These are phyloP conservation scores for Ganoderma lingzhi DNA, from an alignment of 1,284 basidiomycete species.

Conservation along the genomic window DNA sequence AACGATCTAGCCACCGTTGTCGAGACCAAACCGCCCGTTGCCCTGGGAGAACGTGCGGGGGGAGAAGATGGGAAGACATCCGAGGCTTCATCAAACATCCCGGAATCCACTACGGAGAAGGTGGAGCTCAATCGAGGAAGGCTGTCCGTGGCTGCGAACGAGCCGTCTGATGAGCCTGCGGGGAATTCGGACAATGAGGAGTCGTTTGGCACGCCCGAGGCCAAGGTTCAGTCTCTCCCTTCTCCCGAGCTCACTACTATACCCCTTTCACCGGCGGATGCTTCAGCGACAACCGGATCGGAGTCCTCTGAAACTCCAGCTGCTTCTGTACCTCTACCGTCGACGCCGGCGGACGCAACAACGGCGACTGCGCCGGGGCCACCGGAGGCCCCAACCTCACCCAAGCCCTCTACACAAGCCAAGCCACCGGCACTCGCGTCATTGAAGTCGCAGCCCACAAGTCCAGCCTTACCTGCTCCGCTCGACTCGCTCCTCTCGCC, in stretches of 20 bases:
- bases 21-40: conserved; percentile 19
- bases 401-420: neutral
- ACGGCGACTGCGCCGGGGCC: neutral
- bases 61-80: neutral
- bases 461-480: neutral
- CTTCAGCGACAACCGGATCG: neutral
- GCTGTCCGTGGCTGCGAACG: neutral
- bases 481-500: conserved; percentile 55
- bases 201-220: conserved; percentile 14
- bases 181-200: conserved; percentile 10
- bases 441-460: neutral
- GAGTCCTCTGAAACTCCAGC: neutral
- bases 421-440: neutral
- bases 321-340: neutral
- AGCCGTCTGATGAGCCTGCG: neutral
- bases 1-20: conserved; percentile 24
- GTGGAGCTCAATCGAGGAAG: neutral
- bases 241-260: conserved; percentile 18
- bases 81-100: neutral
- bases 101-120: conserved; percentile 6
- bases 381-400: neutral
- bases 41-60: neutral
- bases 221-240: conserved; percentile 13
- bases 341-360: neutral
- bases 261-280: conserved; percentile 19